Evolutionary conservation across 345 rosid genomes (phyloP).

Genomic region (Excoecaria agallocha): DNA sequence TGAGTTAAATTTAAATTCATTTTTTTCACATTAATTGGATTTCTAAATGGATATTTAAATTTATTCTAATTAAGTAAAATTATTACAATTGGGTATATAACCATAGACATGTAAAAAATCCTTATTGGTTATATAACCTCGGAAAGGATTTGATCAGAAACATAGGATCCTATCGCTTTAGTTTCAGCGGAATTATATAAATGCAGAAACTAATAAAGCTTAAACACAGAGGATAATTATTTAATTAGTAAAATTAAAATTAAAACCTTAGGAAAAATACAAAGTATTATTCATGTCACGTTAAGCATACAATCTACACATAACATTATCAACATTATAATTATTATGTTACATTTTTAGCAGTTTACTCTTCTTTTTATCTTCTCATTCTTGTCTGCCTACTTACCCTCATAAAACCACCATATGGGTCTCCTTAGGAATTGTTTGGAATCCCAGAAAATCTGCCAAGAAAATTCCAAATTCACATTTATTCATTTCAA

Average conservation of each 20-base stretch:
- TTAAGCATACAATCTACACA: conserved; percentile 46
- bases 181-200: too few species aligned
- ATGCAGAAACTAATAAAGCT: too few species aligned
- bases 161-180: too few species aligned
- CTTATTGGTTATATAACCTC: too few species aligned
- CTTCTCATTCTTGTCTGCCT: conserved; percentile 29
- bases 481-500: background rate
- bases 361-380: conserved; percentile 1
- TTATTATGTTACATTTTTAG: background rate
- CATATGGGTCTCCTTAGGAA: conserved; percentile 21
- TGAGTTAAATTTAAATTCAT: too few species aligned
- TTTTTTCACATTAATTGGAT: too few species aligned
- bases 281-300: conserved; percentile 34
- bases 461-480: background rate
- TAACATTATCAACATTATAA: conserved; percentile 36
- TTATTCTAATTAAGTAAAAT: too few species aligned
- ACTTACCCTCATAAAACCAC: conserved; percentile 23
- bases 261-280: background rate
- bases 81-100: too few species aligned
- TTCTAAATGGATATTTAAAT: too few species aligned
- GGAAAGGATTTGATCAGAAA: too few species aligned
- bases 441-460: conserved; percentile 22
- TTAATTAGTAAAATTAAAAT: conserved; percentile 17
- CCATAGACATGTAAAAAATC: too few species aligned
- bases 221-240: background rate